A percentile compares a stretch with the other conserved stretches of the same genome.
Evolutionary conservation across 371 early-diverging fungal genomes (phyloP).

Genomic region (Apophysomyces ossiformis): DNA sequence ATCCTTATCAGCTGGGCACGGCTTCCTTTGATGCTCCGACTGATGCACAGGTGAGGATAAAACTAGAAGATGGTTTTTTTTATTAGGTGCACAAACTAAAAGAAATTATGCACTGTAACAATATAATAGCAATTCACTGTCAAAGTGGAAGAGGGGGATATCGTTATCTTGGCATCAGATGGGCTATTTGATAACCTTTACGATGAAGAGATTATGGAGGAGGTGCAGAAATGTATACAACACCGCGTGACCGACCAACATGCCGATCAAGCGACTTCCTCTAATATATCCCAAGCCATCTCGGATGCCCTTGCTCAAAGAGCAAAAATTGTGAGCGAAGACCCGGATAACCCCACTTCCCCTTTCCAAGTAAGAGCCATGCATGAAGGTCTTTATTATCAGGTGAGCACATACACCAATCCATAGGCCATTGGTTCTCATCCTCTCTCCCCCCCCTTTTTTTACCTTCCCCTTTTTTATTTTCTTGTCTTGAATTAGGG

Average conservation of each 20-base stretch:
- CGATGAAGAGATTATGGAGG: constrained; percentile 81
- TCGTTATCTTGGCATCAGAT: constrained; percentile 77
- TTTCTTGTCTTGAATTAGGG: neutral
- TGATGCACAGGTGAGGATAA: constrained; percentile 63
- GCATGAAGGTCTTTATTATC: constrained; percentile 79
- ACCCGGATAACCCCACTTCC: constrained; percentile 69
- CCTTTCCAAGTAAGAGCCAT: constrained; percentile 89
- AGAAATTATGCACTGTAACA: no score
- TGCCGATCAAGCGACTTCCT: constrained; percentile 9
- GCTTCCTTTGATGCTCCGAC: constrained; percentile 65
- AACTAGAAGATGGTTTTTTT: constrained; percentile 2
- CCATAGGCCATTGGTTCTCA: neutral
- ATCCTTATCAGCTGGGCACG: constrained; percentile 78
- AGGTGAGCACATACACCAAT: constrained; percentile 33
- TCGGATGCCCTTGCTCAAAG: constrained; percentile 77
- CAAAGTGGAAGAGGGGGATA: constrained; percentile 77
- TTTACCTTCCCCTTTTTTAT: neutral
- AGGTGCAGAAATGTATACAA: constrained; percentile 27
- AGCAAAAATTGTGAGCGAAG: constrained; percentile 82
- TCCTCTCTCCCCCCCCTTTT: constrained; percentile 1
- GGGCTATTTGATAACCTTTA: constrained; percentile 84
- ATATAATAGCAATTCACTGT: constrained; percentile 57
- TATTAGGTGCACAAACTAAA: neutral
- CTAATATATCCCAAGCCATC: constrained; percentile 68
- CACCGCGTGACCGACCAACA: constrained; percentile 1